These are phyloP conservation scores for Solanum hybrid DNA, from an alignment of 305 asterid genomes.

Conservation along the genomic window DNA sequence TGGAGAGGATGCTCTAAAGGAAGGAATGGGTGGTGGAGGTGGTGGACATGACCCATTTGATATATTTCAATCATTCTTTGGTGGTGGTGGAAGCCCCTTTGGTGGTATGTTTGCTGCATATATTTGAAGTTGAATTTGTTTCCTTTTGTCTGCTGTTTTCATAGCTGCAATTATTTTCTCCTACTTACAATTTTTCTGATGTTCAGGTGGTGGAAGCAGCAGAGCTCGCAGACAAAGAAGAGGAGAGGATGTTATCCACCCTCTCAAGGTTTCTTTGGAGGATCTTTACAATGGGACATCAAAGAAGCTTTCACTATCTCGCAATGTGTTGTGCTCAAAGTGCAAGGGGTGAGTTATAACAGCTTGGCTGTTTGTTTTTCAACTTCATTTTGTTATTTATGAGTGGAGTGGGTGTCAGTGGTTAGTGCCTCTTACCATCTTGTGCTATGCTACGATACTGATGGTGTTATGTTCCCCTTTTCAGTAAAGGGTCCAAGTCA, in stretches of 20 bases:
- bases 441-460: not conserved
- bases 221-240: constrained; percentile 88
- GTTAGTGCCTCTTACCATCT: not conserved
- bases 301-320: constrained; percentile 80
- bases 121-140: not conserved
- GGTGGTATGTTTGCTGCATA: constrained; percentile 41
- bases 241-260: constrained; percentile 94
- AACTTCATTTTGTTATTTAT: not conserved
- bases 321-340: constrained; percentile 69
- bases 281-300: constrained; percentile 85
- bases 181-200: not conserved
- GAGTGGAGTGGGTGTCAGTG: not conserved
- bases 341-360: constrained; percentile 72
- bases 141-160: not conserved
- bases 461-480: not conserved
- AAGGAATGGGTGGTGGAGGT: constrained; percentile 94
- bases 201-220: constrained; percentile 80
- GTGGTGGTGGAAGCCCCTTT: constrained; percentile 67
- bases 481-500: constrained; percentile 82
- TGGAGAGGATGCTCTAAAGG: constrained; percentile 94
- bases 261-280: constrained; percentile 87
- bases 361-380: not conserved
- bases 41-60: constrained; percentile 80
- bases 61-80: constrained; percentile 68
- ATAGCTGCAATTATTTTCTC: not conserved